Conservation (phyloP, 495 filamentous ascomycete genomes). For the Aspergillus carlsbadensis region DNA sequence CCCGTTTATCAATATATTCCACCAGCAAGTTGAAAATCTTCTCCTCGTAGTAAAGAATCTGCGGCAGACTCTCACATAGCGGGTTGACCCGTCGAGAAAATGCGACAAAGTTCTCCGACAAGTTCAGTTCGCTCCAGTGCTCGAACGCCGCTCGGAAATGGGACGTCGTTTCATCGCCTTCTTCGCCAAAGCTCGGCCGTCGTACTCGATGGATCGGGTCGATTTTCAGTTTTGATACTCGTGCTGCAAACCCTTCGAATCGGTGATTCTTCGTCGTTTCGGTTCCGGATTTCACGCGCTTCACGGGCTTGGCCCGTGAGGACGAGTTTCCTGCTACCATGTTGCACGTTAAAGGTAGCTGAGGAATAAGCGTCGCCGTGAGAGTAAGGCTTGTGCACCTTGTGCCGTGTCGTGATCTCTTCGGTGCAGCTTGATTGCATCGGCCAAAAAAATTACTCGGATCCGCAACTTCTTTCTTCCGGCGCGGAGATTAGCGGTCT, state of each 20-base stretch:
- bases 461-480: constrained; percentile 35
- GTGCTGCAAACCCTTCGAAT: constrained; percentile 89
- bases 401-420: constrained; percentile 18
- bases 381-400: constrained; percentile 16
- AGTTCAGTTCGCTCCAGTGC: constrained; percentile 87
- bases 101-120: constrained; percentile 72
- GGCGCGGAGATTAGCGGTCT: constrained; percentile 31
- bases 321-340: constrained; percentile 63
- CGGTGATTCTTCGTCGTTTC: constrained; percentile 75
- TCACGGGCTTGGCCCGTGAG: constrained; percentile 63
- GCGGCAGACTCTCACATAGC: constrained; percentile 83
- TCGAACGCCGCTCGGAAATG: constrained; percentile 80
- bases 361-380: constrained; percentile 30
- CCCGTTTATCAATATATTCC: constrained; percentile 72
- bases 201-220: constrained; percentile 87
- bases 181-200: constrained; percentile 70
- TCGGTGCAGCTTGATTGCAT: constrained; percentile 21
- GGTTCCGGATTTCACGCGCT: constrained; percentile 61
- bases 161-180: constrained; percentile 70
- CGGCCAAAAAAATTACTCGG: constrained; percentile 49
- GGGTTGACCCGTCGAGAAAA: constrained; percentile 72
- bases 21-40: constrained; percentile 77
- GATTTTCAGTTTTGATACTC: constrained; percentile 90
- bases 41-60: constrained; percentile 84
- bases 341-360: constrained; percentile 20